Evolutionary conservation across 2,329 filamentous ascomycete species (phyloP).

Genomic region (Pyrenophora graminea): DNA sequence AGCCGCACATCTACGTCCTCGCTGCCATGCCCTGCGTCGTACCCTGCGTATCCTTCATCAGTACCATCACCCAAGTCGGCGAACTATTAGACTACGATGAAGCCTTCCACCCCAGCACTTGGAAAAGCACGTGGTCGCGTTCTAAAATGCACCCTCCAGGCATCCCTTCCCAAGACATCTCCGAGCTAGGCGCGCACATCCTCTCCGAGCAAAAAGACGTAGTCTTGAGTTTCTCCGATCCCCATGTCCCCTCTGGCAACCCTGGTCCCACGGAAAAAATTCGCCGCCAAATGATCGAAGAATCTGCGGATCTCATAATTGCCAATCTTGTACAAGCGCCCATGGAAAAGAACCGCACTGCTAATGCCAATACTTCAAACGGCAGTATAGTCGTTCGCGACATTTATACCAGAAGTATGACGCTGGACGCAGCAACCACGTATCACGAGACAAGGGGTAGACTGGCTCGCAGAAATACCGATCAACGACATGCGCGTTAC

Average conservation of each 20-base stretch:
- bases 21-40: constrained; percentile 9
- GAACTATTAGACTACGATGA: constrained; percentile 13
- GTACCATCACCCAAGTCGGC: constrained; percentile 11
- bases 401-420: constrained; percentile 8
- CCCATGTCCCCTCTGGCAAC: constrained; percentile 9
- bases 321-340: constrained; percentile 1
- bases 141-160: constrained; percentile 15
- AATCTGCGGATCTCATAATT: constrained; percentile 11
- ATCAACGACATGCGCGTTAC: constrained; percentile 8
- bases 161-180: constrained; percentile 9
- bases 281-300: constrained; percentile 7
- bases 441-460: neutral
- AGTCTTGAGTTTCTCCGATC: constrained; percentile 8
- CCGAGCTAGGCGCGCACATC: constrained; percentile 3
- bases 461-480: constrained; percentile 3
- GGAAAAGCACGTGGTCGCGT: constrained; percentile 7
- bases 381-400: constrained; percentile 6
- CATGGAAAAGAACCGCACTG: neutral
- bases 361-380: neutral
- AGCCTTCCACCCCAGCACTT: constrained; percentile 8
- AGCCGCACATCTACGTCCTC: constrained; percentile 15
- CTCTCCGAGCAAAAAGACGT: neutral
- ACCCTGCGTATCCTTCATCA: constrained; percentile 11
- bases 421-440: neutral
- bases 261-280: constrained; percentile 10